Evolutionary conservation across 148 eudicot genomes (phyloP).

Genomic region (Diospyros lotus): DNA sequence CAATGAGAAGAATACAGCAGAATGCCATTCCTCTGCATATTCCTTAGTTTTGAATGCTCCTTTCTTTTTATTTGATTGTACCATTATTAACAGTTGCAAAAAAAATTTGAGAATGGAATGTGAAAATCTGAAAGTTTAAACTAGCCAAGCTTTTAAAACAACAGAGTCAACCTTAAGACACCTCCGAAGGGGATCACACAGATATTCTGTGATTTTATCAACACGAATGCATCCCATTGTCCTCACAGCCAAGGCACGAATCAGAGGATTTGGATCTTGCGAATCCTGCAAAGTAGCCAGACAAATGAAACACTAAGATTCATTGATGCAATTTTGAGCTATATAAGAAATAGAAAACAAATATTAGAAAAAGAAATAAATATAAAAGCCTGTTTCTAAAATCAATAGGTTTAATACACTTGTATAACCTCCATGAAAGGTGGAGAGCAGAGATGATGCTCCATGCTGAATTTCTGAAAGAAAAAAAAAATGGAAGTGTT

Average conservation of each 20-base stretch:
- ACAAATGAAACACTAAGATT: too few relatives aligned
- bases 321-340: too few relatives aligned
- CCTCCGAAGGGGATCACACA: slow-evolving; percentile 97
- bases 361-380: not conserved
- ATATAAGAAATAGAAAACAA: slow-evolving; percentile 1
- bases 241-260: slow-evolving; percentile 97
- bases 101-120: not conserved
- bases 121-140: slow-evolving; percentile 2
- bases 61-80: too few relatives aligned
- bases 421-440: not conserved
- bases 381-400: not conserved
- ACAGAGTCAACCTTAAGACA: slow-evolving; percentile 76
- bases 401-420: not conserved
- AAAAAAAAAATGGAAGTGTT: too few relatives aligned
- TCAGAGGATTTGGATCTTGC: slow-evolving; percentile 95
- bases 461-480: not conserved
- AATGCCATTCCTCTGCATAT: too few relatives aligned
- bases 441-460: not conserved
- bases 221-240: slow-evolving; percentile 99
- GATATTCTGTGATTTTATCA: slow-evolving; percentile 94
- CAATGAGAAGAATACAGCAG: too few relatives aligned
- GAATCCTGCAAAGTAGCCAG: slow-evolving; percentile 96
- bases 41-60: too few relatives aligned
- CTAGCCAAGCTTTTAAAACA: slow-evolving; percentile 5
- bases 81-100: too few relatives aligned